A percentile compares a stretch with the other conserved stretches of the same genome.
phyloP scores from a whole-genome alignment of 2,329 filamentous ascomycete species.

The Fusarium phyllophilum region DNA sequence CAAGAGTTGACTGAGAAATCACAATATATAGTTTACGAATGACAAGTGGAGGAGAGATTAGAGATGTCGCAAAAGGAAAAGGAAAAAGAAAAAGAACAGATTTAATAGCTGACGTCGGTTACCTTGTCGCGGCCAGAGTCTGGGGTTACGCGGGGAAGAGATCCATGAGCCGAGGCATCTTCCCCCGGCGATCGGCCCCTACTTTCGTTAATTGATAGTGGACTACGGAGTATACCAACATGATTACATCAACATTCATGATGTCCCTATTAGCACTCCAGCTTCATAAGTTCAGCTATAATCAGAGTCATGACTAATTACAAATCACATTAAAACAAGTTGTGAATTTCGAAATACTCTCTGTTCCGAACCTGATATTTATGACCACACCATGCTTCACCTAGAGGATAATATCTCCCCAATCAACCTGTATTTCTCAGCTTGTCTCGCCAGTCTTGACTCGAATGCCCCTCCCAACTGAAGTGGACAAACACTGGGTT shows the following conservation, averaged over 20 bases:
- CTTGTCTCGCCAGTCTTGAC: constrained; percentile 14
- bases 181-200: constrained; percentile 20
- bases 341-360: constrained; percentile 3
- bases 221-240: background rate
- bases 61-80: background rate
- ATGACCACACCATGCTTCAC: constrained; percentile 38
- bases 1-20: background rate
- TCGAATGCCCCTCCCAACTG: constrained; percentile 15
- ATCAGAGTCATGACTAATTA: background rate
- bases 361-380: constrained; percentile 37
- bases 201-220: background rate
- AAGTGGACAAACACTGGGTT: background rate
- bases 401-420: constrained; percentile 7
- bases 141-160: constrained; percentile 38
- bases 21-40: background rate
- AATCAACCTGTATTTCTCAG: constrained; percentile 34
- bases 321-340: background rate
- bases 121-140: constrained; percentile 15
- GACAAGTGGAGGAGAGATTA: background rate
- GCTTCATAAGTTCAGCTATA: background rate
- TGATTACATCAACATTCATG: background rate
- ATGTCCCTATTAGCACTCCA: background rate
- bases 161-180: constrained; percentile 45
- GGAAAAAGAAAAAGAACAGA: constrained; percentile 3
- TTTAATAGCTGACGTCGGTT: constrained; percentile 29